phyloP scores from a whole-genome alignment of 495 filamentous ascomycete genomes.

The Alectoria sarmentosa region DNA sequence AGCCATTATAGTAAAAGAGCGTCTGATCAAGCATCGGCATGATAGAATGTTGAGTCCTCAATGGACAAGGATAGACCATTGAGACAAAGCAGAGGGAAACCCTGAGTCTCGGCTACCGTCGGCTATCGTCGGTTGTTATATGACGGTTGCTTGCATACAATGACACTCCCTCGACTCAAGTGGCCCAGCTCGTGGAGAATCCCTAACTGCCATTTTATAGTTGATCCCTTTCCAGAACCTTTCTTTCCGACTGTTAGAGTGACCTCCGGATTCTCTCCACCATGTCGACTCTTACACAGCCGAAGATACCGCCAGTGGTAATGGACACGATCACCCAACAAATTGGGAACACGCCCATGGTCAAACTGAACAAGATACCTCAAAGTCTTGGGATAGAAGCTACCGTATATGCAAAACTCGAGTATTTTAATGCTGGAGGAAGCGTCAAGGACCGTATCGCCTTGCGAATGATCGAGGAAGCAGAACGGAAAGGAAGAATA shows the following conservation, averaged over 20 bases:
- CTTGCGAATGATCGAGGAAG: constrained; percentile 94
- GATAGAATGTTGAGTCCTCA: too few relatives aligned
- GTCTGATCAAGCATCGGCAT: background rate
- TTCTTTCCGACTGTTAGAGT: background rate
- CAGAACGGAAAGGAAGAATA: constrained; percentile 83
- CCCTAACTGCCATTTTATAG: background rate
- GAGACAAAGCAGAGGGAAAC: too few relatives aligned
- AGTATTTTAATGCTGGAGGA: constrained; percentile 96
- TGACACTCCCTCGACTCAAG: background rate
- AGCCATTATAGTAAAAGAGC: background rate
- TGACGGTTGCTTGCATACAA: background rate
- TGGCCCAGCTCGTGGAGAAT: too few relatives aligned
- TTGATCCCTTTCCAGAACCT: background rate
- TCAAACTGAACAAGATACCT: constrained; percentile 85
- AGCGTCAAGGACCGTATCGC: constrained; percentile 98
- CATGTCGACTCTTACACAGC: constrained; percentile 45
- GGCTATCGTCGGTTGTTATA: background rate
- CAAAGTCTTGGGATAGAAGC: constrained; percentile 82
- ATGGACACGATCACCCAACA: constrained; percentile 56
- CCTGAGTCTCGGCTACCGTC: too few relatives aligned
- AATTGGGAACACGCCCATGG: constrained; percentile 93
- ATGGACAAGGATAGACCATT: too few relatives aligned
- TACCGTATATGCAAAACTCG: constrained; percentile 88
- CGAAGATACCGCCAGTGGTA: constrained; percentile 48
- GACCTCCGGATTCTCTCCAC: background rate